These are phyloP conservation scores for Plantago elongata DNA, from an alignment of 257 asterid genomes.

Conservation along the genomic window DNA sequence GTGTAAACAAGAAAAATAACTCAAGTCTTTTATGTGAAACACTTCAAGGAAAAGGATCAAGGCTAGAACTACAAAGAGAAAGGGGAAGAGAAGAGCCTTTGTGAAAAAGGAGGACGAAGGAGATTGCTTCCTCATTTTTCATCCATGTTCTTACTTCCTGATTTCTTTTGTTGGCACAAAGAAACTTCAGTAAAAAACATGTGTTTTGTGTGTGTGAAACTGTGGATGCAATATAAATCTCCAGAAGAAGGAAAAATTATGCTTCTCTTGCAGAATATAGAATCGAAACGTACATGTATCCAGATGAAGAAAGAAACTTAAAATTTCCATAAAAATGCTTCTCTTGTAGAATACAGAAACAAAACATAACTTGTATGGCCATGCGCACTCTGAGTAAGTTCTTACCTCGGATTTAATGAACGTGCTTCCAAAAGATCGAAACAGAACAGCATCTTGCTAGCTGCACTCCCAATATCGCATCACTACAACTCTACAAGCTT, in stretches of 20 bases:
- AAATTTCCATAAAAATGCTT: no score
- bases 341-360: no score
- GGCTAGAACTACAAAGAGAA: not conserved
- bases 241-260: not conserved
- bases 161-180: not conserved
- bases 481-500: no score
- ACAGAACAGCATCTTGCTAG: no score
- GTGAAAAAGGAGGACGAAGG: conserved; percentile 4
- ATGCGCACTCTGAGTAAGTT: no score
- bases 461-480: no score
- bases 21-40: conserved; percentile 13
- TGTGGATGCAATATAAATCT: no score
- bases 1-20: conserved; percentile 15
- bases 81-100: conserved; percentile 12
- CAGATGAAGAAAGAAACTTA: no score
- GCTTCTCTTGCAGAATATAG: not conserved
- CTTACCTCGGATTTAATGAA: no score
- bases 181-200: not conserved
- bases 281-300: not conserved
- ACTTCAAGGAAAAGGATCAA: conserved; percentile 11
- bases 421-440: no score
- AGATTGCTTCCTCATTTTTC: conserved; percentile 4
- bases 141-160: not conserved
- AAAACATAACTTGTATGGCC: no score
- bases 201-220: not conserved